These are phyloP conservation scores for Phyllosticta paracitricarpa DNA, from an alignment of 2,329 filamentous ascomycete genomes.

Conservation along the genomic window DNA sequence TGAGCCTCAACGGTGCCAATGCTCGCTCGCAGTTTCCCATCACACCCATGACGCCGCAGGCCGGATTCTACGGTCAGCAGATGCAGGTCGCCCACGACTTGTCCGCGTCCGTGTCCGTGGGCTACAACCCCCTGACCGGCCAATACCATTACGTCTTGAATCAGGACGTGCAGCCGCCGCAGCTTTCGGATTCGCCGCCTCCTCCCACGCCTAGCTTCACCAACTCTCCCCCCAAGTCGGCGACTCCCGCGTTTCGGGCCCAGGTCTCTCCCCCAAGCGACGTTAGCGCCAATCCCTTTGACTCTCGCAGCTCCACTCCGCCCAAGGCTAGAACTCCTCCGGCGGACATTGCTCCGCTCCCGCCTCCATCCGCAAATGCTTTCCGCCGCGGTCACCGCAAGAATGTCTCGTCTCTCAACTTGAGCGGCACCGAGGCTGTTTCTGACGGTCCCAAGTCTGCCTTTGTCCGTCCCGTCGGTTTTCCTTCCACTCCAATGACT, in stretches of 20 bases:
- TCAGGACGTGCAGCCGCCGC: slow-evolving; percentile 26
- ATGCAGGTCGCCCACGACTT: slow-evolving; percentile 55
- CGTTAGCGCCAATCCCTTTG: slow-evolving; percentile 41
- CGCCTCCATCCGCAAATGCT: slow-evolving; percentile 79
- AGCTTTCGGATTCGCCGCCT: slow-evolving; percentile 39
- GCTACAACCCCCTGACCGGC: slow-evolving; percentile 78
- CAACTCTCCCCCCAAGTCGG: slow-evolving; percentile 27
- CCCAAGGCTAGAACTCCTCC: slow-evolving; percentile 57
- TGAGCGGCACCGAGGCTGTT: slow-evolving; percentile 47
- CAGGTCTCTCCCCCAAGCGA: slow-evolving; percentile 72
- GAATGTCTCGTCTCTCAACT: slow-evolving; percentile 57
- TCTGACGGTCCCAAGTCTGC: slow-evolving; percentile 63
- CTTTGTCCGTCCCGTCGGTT: slow-evolving; percentile 41
- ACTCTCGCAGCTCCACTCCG: slow-evolving; percentile 53
- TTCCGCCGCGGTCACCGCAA: slow-evolving; percentile 95
- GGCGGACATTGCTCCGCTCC: slow-evolving; percentile 62
- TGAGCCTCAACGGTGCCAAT: slow-evolving; percentile 50
- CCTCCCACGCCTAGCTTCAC: slow-evolving; percentile 33
- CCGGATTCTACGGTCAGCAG: slow-evolving; percentile 55
- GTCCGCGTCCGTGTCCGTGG: slow-evolving; percentile 64
- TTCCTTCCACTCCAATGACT: slow-evolving; percentile 70
- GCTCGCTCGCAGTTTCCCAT: slow-evolving; percentile 37
- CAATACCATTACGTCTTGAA: slow-evolving; percentile 76
- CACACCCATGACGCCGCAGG: slow-evolving; percentile 44
- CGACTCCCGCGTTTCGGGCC: slow-evolving; percentile 55